phyloP scores from a whole-genome alignment of 2,329 filamentous ascomycete species.

The Mycosphaerella arachidis region DNA sequence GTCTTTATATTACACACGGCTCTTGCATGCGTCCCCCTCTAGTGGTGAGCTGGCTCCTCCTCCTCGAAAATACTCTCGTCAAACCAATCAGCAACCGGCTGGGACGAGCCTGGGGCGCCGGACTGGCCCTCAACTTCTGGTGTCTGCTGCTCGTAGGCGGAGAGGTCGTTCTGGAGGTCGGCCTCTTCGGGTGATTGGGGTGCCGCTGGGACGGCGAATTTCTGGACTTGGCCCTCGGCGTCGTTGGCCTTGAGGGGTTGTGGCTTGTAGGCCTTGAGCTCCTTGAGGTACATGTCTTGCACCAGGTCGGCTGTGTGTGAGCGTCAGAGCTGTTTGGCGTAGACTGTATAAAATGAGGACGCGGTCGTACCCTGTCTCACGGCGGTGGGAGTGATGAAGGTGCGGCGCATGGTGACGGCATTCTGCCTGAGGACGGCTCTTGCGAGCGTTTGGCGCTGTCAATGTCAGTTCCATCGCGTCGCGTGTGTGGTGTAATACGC shows the following conservation, averaged over 20 bases:
- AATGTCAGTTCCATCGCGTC: constrained; percentile 25
- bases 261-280: constrained; percentile 93
- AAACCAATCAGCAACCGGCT: constrained; percentile 64
- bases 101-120: constrained; percentile 56
- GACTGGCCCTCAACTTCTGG: constrained; percentile 92
- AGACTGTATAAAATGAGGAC: not conserved
- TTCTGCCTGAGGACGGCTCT: constrained; percentile 56
- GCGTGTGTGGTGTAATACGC: constrained; percentile 32
- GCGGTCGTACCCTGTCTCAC: constrained; percentile 55
- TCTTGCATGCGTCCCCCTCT: constrained; percentile 3
- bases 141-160: constrained; percentile 89
- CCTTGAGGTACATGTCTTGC: constrained; percentile 94
- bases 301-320: constrained; percentile 75
- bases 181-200: constrained; percentile 89
- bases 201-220: constrained; percentile 73
- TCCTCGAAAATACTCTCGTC: constrained; percentile 30
- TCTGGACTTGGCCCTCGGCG: constrained; percentile 84
- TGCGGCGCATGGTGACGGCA: constrained; percentile 54
- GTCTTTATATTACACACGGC: constrained; percentile 10
- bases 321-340: constrained; percentile 6
- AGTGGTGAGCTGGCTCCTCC: constrained; percentile 17
- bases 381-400: constrained; percentile 59
- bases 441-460: constrained; percentile 57
- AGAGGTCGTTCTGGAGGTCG: constrained; percentile 84
- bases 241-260: constrained; percentile 78